phyloP scores from a whole-genome alignment of 2,329 filamentous ascomycete genomes.

The Ophiostoma triangulosporum region DNA sequence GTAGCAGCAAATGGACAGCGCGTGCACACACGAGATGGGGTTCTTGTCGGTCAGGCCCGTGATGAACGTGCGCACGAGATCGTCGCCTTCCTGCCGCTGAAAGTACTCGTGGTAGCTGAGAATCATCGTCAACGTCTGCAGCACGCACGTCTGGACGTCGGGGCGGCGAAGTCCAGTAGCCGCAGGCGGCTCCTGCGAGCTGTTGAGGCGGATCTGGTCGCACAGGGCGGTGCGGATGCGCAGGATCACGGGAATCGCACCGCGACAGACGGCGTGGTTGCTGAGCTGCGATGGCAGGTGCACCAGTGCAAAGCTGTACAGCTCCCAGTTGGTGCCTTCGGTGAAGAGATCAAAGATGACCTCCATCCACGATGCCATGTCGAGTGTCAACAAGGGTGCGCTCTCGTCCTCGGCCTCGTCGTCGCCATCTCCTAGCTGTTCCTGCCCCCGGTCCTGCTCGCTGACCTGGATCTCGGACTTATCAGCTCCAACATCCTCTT shows the following conservation, averaged over 20 bases:
- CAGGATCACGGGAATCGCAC: conserved; percentile 60
- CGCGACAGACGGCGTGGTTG: conserved; percentile 75
- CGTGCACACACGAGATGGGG: conserved; percentile 87
- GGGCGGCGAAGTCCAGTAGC: conserved; percentile 71
- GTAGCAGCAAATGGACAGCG: conserved; percentile 86
- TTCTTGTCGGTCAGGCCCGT: conserved; percentile 78
- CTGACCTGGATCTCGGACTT: neutral
- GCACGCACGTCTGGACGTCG: conserved; percentile 79
- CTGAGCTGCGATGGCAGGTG: conserved; percentile 78
- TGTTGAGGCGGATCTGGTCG: conserved; percentile 65
- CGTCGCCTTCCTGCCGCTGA: conserved; percentile 72
- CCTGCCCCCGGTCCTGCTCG: neutral
- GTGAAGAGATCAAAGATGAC: conserved; percentile 60
- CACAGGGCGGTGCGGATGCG: conserved; percentile 64
- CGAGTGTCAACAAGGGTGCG: conserved; percentile 26
- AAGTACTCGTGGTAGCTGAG: conserved; percentile 84
- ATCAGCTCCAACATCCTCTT: neutral
- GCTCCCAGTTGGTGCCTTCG: conserved; percentile 70
- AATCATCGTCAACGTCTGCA: conserved; percentile 74
- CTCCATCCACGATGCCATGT: conserved; percentile 61
- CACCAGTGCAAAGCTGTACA: conserved; percentile 80
- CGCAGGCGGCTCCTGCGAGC: conserved; percentile 67
- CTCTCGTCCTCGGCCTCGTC: neutral
- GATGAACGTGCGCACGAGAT: conserved; percentile 76
- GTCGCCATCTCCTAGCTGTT: too few relatives aligned